Conservation (phyloP, 73 alveolate species). For the Paramecium sonneborni region DNA sequence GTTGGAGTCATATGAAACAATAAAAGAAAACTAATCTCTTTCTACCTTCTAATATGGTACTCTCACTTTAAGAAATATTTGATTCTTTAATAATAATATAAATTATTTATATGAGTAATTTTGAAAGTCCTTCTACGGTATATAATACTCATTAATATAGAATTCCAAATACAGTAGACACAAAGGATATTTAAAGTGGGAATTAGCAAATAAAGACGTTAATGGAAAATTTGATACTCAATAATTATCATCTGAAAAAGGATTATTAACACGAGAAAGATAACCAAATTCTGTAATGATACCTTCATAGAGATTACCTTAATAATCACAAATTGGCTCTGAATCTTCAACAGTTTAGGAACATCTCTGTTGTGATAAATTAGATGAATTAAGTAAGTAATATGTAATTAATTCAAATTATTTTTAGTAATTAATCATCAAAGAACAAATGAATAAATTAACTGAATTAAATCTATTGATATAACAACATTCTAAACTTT, state of each 20-base stretch:
- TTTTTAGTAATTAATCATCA: background rate
- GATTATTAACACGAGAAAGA: background rate
- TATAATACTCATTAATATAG: background rate
- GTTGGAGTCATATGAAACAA: background rate
- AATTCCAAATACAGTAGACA: background rate
- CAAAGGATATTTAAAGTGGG: conserved; percentile 23
- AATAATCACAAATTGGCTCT: background rate
- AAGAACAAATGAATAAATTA: conserved; percentile 6
- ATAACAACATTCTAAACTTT: background rate
- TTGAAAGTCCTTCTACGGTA: background rate
- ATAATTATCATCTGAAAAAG: background rate
- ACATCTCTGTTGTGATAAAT: background rate
- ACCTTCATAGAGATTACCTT: background rate
- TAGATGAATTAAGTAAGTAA: background rate
- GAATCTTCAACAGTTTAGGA: background rate
- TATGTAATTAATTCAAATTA: background rate
- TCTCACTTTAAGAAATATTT: background rate
- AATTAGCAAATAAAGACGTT: background rate
- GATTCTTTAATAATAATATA: background rate
- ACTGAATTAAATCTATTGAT: background rate
- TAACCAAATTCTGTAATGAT: background rate
- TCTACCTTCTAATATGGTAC: background rate
- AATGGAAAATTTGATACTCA: background rate
- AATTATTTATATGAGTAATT: background rate
- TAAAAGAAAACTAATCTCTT: background rate